Evolutionary conservation across 2,329 filamentous ascomycete species (phyloP).

Genomic region (Chaetomium globosum): DNA sequence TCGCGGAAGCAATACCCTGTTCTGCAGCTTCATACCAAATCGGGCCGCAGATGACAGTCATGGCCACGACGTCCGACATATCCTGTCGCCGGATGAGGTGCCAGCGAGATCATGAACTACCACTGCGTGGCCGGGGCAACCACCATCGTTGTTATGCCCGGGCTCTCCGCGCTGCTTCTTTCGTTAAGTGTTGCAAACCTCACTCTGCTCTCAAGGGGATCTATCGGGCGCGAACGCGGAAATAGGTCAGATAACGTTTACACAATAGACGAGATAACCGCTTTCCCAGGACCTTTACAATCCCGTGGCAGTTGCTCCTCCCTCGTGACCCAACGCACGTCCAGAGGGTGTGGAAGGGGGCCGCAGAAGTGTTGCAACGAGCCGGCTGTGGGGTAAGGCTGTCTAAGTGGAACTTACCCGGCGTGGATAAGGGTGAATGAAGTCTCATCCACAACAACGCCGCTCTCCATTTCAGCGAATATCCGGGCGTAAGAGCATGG

Average conservation of each 20-base stretch:
- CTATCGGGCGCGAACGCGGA: neutral
- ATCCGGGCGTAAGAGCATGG: neutral
- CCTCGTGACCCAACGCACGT: constrained; percentile 8
- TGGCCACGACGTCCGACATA: constrained; percentile 11
- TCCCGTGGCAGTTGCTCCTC: neutral
- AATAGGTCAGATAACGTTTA: neutral
- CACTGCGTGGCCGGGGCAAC: neutral
- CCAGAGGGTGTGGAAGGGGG: neutral
- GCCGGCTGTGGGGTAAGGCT: constrained; percentile 9
- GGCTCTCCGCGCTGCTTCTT: neutral
- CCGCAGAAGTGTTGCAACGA: constrained; percentile 1
- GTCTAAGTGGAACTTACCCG: constrained; percentile 11
- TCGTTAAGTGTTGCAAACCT: neutral
- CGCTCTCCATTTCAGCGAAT: neutral
- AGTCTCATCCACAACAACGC: neutral
- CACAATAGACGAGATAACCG: neutral
- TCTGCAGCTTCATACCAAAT: constrained; percentile 25
- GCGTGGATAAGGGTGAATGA: neutral
- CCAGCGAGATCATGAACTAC: constrained; percentile 1
- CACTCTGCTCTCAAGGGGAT: neutral
- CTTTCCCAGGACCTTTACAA: neutral
- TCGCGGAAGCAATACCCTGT: constrained; percentile 28
- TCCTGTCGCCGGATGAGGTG: constrained; percentile 2
- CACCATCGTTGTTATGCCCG: neutral
- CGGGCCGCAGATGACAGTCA: constrained; percentile 23